These are phyloP conservation scores for Fonsecaea multimorphosa DNA, from an alignment of 2,329 filamentous ascomycete genomes.

Conservation along the genomic window DNA sequence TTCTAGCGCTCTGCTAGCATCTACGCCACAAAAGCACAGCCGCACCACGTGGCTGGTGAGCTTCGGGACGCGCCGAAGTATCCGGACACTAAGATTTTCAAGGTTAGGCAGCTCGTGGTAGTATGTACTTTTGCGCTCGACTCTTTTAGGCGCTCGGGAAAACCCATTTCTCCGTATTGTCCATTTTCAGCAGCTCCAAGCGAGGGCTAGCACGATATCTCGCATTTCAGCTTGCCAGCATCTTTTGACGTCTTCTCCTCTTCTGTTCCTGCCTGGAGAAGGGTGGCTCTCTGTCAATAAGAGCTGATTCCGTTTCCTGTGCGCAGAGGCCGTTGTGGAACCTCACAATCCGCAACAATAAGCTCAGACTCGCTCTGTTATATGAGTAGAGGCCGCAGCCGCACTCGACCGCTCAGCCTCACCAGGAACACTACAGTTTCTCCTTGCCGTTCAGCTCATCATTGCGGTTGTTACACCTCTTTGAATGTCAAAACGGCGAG, in stretches of 20 bases:
- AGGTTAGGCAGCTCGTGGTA: no score
- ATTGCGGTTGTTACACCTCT: not conserved
- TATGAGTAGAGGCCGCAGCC: not conserved
- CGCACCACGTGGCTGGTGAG: not conserved
- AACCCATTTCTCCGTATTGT: not conserved
- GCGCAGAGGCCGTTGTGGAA: not conserved
- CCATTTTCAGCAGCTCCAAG: not conserved
- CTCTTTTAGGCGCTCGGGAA: not conserved
- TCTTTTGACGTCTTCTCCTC: not conserved
- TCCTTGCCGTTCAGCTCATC: not conserved
- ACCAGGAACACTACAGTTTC: not conserved
- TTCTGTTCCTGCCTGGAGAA: not conserved
- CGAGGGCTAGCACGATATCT: not conserved
- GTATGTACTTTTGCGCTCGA: not conserved
- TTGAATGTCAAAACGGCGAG: not conserved
- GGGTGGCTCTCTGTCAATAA: not conserved
- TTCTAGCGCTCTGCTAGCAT: not conserved
- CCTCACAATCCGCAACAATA: not conserved
- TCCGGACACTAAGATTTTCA: not conserved
- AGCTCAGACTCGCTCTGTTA: not conserved
- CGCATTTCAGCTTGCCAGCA: not conserved
- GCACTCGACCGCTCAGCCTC: not conserved
- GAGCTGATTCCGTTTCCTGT: not conserved
- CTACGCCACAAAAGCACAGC: not conserved
- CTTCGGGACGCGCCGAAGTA: not conserved